Percentiles rank a stretch among this genome's conserved stretches.
Conservation (phyloP, 2,329 filamentous ascomycete species). For the Canariomyces notabilis region DNA sequence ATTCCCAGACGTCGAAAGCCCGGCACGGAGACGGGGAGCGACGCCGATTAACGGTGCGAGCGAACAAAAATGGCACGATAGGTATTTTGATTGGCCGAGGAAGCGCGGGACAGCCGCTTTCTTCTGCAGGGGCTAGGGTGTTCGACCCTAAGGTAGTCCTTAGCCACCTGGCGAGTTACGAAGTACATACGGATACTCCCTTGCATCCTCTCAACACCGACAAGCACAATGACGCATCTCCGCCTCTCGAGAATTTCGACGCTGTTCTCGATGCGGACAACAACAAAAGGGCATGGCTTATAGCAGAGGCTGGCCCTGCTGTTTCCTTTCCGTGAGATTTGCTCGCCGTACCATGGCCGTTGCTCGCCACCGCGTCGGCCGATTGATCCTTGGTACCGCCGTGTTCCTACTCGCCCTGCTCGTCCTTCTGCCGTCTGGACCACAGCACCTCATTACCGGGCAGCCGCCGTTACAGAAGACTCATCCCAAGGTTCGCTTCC, state of each 20-base stretch:
- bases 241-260: neutral
- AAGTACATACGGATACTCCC: too few relatives aligned
- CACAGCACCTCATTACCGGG: neutral
- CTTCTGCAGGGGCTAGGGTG: too few relatives aligned
- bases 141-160: too few relatives aligned
- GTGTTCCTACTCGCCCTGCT: constrained; percentile 10
- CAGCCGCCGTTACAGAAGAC: neutral
- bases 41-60: too few relatives aligned
- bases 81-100: too few relatives aligned
- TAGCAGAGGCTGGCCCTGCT: neutral
- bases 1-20: too few relatives aligned
- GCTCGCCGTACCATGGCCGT: constrained; percentile 7
- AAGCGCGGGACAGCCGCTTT: too few relatives aligned
- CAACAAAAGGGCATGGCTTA: neutral
- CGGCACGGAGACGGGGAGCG: too few relatives aligned
- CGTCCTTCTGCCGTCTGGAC: constrained; percentile 9
- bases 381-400: constrained; percentile 9
- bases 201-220: too few relatives aligned
- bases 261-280: neutral
- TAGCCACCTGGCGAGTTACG: too few relatives aligned
- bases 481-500: constrained; percentile 11
- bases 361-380: constrained; percentile 11
- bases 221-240: neutral
- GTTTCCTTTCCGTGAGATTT: neutral
- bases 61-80: too few relatives aligned